Evolutionary conservation across 2,329 filamentous ascomycete genomes (phyloP).

Genomic region (Dactylellina sp.): DNA sequence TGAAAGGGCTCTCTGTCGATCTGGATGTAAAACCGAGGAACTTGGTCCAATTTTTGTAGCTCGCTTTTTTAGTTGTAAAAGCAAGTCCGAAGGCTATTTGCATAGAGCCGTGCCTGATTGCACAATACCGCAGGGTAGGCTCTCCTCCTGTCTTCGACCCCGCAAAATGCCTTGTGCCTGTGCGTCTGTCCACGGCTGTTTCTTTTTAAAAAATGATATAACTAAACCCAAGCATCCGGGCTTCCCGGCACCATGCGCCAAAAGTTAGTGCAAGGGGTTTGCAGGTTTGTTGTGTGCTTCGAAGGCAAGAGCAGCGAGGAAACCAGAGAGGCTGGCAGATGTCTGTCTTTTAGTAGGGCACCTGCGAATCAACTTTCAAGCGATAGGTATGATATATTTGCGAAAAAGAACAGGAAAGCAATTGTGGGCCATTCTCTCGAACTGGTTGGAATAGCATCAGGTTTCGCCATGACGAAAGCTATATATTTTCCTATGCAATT

Average conservation of each 20-base stretch:
- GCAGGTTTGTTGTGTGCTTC: constrained; percentile 40
- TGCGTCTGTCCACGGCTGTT: constrained; percentile 56
- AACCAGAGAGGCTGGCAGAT: constrained; percentile 26
- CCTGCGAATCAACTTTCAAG: constrained; percentile 11
- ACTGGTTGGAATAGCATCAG: constrained; percentile 12
- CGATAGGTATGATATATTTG: constrained; percentile 14
- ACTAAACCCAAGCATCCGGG: constrained; percentile 54
- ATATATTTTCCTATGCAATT: constrained; percentile 33
- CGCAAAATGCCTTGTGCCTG: constrained; percentile 56
- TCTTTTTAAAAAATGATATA: constrained; percentile 52
- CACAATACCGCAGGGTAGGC: constrained; percentile 55
- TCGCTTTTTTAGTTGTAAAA: constrained; percentile 29
- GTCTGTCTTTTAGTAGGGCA: neutral
- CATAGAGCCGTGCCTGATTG: constrained; percentile 49
- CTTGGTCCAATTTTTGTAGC: constrained; percentile 35
- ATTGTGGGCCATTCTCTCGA: constrained; percentile 17
- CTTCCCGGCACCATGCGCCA: constrained; percentile 55
- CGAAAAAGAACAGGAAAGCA: constrained; percentile 17
- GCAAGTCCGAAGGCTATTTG: constrained; percentile 25
- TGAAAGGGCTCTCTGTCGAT: constrained; percentile 44
- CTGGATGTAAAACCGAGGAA: constrained; percentile 28
- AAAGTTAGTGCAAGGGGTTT: constrained; percentile 53
- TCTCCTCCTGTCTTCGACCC: constrained; percentile 45
- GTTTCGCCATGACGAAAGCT: constrained; percentile 46
- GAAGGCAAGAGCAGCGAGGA: constrained; percentile 41